Base-by-base conservation (phyloP, 2,329 filamentous ascomycete species). In the Hypomyces rosellus region DNA sequence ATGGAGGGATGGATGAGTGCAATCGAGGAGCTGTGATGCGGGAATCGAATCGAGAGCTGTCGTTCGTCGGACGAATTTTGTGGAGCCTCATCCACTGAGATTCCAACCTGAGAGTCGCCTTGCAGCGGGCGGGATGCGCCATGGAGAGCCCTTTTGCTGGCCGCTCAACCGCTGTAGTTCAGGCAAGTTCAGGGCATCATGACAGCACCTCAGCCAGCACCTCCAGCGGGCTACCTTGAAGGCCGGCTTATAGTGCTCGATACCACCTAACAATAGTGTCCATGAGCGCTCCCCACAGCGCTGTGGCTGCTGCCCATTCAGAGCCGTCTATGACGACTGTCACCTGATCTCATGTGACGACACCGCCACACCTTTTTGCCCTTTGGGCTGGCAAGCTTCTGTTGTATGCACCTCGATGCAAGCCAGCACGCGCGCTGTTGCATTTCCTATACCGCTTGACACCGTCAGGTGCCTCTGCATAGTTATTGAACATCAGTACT, bases 311-410 rank as follows among this genome's bases (percentile, higher is more conserved):
- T 41, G 50, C 15, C 59, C 59, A 59, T 43, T 59, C 51, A 55
- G 8, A 55, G 40, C 40, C 16, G 15, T 36, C 30, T 36, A 53
- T 53, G 48, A 53, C 49, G 45, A 49, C 22, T 33, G 25, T 57
- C 54, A 60, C 57, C 50, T 53, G 52, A 59, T 45, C 55, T 63
- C 61, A 64, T 60, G 63, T 63, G 65, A 62, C 42, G 43, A 50
- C 57, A 65, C 64, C 56, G 65, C 64, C 65, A 63, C 61, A 59
- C 3, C 25, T 40, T 16, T 14, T 14, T 25, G 30, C 39, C 20
- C 20, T 20, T 20, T 47, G 40, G 44, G 14, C 18, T 18, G n/a
- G 30, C 34, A 41, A 34, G n/a, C 3, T 18, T 36, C 9, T 12
- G 30, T 30, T 8, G 22, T 39, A 53, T 53, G 51, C 51, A 53